A percentile compares a stretch with the other conserved stretches of the same genome.
Evolutionary conservation across 805 yeast genomes (phyloP).

Genomic region (Lachancea thermotolerans): DNA sequence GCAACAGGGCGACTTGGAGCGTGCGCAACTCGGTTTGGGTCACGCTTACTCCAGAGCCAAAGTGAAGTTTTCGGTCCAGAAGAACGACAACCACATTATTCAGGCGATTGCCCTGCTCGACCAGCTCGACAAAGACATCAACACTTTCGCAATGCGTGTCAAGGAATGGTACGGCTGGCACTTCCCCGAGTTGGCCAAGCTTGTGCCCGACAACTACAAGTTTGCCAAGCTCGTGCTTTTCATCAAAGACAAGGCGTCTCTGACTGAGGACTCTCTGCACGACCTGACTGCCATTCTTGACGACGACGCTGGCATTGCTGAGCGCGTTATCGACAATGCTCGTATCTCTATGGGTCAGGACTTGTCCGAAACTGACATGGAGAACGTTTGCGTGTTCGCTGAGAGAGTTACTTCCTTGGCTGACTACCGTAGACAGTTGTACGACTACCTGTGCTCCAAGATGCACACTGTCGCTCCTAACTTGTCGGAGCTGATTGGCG

Average conservation of each 20-base stretch:
- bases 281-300: slow-evolving; percentile 79
- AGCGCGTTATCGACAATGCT: slow-evolving; percentile 88
- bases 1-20: slow-evolving; percentile 91
- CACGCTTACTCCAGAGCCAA: slow-evolving; percentile 99
- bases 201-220: slow-evolving; percentile 81
- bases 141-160: slow-evolving; percentile 94
- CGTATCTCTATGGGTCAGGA: slow-evolving; percentile 99
- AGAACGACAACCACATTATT: slow-evolving; percentile 97
- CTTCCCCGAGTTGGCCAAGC: slow-evolving; percentile 92
- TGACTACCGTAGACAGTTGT: slow-evolving; percentile 81
- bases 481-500: slow-evolving; percentile 93
- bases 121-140: slow-evolving; percentile 96
- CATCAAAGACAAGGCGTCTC: slow-evolving; percentile 80
- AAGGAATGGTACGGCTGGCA: slow-evolving; percentile 99
- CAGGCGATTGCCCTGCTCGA: slow-evolving; percentile 97
- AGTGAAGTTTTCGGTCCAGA: slow-evolving; percentile 97
- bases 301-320: slow-evolving; percentile 89
- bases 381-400: slow-evolving; percentile 84
- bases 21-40: slow-evolving; percentile 98
- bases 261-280: slow-evolving; percentile 76
- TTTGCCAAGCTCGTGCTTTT: slow-evolving; percentile 76
- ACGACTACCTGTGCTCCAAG: slow-evolving; percentile 83
- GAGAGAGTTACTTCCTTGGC: slow-evolving; percentile 86
- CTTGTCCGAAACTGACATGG: slow-evolving; percentile 90
- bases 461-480: slow-evolving; percentile 98